phyloP scores from a whole-genome alignment of 257 asterid species.

The Solanum paucissectum region DNA sequence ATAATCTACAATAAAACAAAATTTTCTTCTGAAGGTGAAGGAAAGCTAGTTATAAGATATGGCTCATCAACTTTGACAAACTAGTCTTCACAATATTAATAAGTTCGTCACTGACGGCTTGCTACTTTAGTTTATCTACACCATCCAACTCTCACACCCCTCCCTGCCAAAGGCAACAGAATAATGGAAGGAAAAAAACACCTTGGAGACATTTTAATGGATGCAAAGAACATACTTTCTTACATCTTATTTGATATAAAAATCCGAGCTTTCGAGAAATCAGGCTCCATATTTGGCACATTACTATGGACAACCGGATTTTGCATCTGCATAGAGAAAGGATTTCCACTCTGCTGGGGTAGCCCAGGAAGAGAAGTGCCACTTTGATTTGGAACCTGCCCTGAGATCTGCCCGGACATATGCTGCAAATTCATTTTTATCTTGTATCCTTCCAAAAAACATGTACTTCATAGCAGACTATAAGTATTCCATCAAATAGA shows the following conservation, averaged over 20 bases:
- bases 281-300: slow-evolving; percentile 39
- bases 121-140: not conserved
- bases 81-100: not conserved
- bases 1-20: not conserved
- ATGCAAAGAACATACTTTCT: slow-evolving; percentile 15
- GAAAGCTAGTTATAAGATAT: not conserved
- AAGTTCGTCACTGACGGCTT: not conserved
- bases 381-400: slow-evolving; percentile 55
- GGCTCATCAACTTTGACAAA: not conserved
- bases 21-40: not conserved
- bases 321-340: slow-evolving; percentile 61
- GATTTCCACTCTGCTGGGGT: slow-evolving; percentile 58
- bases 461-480: not conserved
- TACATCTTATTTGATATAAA: slow-evolving; percentile 57
- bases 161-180: not conserved
- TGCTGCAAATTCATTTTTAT: slow-evolving; percentile 57
- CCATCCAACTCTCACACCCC: not conserved
- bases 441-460: slow-evolving; percentile 1
- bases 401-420: slow-evolving; percentile 57
- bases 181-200: not conserved
- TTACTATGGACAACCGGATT: slow-evolving; percentile 40
- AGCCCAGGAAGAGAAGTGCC: slow-evolving; percentile 41
- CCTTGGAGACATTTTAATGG: not conserved
- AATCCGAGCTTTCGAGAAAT: slow-evolving; percentile 33
- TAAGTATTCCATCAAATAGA: not conserved